Evolutionary conservation across 495 filamentous ascomycete genomes (phyloP).

Genomic region (Penicillium pulvis): DNA sequence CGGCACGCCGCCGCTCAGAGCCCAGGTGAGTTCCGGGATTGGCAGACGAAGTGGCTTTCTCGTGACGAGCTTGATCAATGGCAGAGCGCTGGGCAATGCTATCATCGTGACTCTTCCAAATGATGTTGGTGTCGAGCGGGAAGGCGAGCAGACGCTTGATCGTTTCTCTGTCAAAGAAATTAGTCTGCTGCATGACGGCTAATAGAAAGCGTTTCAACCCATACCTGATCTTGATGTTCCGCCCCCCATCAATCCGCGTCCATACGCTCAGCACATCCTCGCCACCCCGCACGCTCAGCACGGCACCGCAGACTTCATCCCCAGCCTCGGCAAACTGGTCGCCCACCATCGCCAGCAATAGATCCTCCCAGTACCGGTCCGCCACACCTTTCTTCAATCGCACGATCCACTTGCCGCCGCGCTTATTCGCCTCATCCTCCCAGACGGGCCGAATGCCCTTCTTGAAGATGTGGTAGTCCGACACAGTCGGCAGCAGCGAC

Average conservation of each 20-base stretch:
- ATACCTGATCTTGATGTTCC: constrained; percentile 96
- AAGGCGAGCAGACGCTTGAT: constrained; percentile 86
- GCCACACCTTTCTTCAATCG: constrained; percentile 94
- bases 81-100: constrained; percentile 80
- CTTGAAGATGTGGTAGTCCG: constrained; percentile 98
- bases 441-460: constrained; percentile 95
- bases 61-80: constrained; percentile 80
- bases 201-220: constrained; percentile 18
- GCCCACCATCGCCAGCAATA: constrained; percentile 86
- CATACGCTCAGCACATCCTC: constrained; percentile 98
- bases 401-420: constrained; percentile 96
- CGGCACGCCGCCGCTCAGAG: constrained; percentile 48
- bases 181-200: background rate
- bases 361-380: constrained; percentile 97
- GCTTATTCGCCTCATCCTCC: constrained; percentile 97
- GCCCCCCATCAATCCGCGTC: constrained; percentile 87
- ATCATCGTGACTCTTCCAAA: constrained; percentile 89
- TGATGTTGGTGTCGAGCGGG: constrained; percentile 84
- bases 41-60: constrained; percentile 52
- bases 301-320: constrained; percentile 92
- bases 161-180: constrained; percentile 65
- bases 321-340: constrained; percentile 93
- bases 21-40: constrained; percentile 37
- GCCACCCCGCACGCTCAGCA: constrained; percentile 89
- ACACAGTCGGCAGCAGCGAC: constrained; percentile 83